A percentile compares a stretch with the other conserved stretches of the same genome.
Evolutionary conservation across 2,329 filamentous ascomycete genomes (phyloP).

Genomic region (Plectosphaerella plurivora): DNA sequence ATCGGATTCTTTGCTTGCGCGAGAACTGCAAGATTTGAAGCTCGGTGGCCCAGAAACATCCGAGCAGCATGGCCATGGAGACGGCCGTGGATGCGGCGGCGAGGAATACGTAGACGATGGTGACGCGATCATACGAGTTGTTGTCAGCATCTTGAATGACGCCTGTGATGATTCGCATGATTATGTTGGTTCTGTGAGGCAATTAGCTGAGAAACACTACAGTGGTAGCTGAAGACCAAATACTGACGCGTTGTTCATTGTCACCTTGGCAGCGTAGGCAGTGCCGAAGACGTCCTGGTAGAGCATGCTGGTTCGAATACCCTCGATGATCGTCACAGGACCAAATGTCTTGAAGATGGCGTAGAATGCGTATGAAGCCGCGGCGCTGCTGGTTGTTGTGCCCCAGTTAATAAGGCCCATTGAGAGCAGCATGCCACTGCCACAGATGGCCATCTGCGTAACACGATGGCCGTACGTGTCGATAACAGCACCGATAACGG

Average conservation of each 20-base stretch:
- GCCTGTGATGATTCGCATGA: constrained; percentile 44
- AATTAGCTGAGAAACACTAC: neutral
- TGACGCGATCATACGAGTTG: constrained; percentile 42
- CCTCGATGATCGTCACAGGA: constrained; percentile 46
- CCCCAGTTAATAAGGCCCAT: constrained; percentile 52
- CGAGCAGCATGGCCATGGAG: constrained; percentile 26
- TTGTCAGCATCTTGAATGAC: constrained; percentile 46
- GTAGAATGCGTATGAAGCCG: constrained; percentile 48
- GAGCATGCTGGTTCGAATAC: constrained; percentile 47
- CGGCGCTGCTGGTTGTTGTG: constrained; percentile 37
- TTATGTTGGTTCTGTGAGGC: constrained; percentile 41
- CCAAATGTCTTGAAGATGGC: constrained; percentile 43
- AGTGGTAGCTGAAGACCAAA: too few relatives aligned
- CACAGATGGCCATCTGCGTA: constrained; percentile 35
- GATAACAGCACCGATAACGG: constrained; percentile 44
- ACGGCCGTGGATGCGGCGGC: constrained; percentile 36
- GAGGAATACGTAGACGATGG: constrained; percentile 43
- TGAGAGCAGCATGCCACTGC: constrained; percentile 41
- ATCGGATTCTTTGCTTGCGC: constrained; percentile 34
- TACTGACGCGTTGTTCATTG: constrained; percentile 40
- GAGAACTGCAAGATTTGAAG: constrained; percentile 45
- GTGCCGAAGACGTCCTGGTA: constrained; percentile 47
- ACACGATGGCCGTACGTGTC: constrained; percentile 46
- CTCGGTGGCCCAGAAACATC: constrained; percentile 29
- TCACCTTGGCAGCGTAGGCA: constrained; percentile 47